Evolutionary conservation across 2,329 filamentous ascomycete genomes (phyloP).

Genomic region (Aspergillus brasiliensis): DNA sequence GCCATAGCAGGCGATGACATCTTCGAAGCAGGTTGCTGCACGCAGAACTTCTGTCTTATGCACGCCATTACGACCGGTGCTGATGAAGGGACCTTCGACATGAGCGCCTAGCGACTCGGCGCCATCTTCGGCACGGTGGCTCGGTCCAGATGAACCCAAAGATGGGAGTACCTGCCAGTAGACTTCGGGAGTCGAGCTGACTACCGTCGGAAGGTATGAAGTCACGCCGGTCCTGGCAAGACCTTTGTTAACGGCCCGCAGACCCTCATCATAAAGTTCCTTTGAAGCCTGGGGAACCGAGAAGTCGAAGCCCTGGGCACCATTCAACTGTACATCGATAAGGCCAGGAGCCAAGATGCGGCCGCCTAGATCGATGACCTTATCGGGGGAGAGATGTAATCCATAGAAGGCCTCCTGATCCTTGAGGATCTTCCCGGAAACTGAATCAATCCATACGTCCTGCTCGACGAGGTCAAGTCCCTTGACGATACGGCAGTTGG

Average conservation of each 20-base stretch:
- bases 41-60: slow-evolving; percentile 75
- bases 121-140: slow-evolving; percentile 65
- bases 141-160: slow-evolving; percentile 69
- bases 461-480: slow-evolving; percentile 68
- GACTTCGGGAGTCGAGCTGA: slow-evolving; percentile 74
- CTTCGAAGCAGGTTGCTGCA: slow-evolving; percentile 63
- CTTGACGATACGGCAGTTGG: slow-evolving; percentile 78
- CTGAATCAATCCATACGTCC: slow-evolving; percentile 86
- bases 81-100: slow-evolving; percentile 88
- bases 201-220: slow-evolving; percentile 79
- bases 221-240: slow-evolving; percentile 82
- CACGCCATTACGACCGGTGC: slow-evolving; percentile 79
- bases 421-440: slow-evolving; percentile 77
- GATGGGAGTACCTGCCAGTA: slow-evolving; percentile 79
- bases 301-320: slow-evolving; percentile 91
- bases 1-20: slow-evolving; percentile 62
- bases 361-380: slow-evolving; percentile 75
- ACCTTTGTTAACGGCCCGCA: slow-evolving; percentile 69
- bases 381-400: slow-evolving; percentile 60
- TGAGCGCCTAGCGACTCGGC: slow-evolving; percentile 88
- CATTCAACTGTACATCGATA: slow-evolving; percentile 91
- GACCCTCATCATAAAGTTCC: slow-evolving; percentile 69
- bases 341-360: slow-evolving; percentile 83
- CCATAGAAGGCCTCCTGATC: slow-evolving; percentile 62
- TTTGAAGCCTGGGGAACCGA: slow-evolving; percentile 70